Conservation (phyloP, 2,329 filamentous ascomycete genomes). For the Trichoderma endophyticum region DNA sequence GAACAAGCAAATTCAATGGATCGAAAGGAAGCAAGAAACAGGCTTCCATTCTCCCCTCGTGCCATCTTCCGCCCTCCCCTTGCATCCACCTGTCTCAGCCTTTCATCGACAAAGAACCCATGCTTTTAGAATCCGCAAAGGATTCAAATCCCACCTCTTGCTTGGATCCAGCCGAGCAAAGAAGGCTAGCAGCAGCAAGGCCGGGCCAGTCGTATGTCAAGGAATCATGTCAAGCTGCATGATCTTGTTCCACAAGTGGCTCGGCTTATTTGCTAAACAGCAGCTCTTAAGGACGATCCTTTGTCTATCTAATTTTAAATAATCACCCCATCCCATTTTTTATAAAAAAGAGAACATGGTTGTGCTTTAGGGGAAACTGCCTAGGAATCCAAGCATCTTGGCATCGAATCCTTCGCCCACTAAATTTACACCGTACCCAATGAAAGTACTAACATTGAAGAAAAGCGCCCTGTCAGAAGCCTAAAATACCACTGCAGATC, state of each 20-base stretch:
- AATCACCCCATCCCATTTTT: background rate
- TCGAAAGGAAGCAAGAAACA: background rate
- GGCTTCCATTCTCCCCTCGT: background rate
- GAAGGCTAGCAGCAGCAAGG: background rate
- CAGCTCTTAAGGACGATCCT: background rate
- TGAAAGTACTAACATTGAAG: background rate
- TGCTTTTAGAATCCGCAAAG: background rate
- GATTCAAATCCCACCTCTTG: background rate
- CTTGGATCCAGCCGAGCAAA: background rate
- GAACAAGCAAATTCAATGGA: background rate
- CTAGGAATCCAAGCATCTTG: background rate
- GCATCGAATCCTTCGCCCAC: background rate
- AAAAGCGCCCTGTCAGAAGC: background rate
- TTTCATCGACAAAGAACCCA: background rate
- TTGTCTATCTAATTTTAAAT: background rate
- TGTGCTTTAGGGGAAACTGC: background rate
- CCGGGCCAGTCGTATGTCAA: background rate
- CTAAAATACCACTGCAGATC: background rate
- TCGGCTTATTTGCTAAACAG: background rate
- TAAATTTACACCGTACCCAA: background rate
- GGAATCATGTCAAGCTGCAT: background rate
- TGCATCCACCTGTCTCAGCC: background rate
- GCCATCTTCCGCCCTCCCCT: background rate
- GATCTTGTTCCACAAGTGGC: background rate
- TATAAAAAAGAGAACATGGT: background rate